Evolutionary conservation across 441 rosid genomes (phyloP), one percentile per base, ranked within the genome.

Genomic region (Eruca vesicaria): DNA sequence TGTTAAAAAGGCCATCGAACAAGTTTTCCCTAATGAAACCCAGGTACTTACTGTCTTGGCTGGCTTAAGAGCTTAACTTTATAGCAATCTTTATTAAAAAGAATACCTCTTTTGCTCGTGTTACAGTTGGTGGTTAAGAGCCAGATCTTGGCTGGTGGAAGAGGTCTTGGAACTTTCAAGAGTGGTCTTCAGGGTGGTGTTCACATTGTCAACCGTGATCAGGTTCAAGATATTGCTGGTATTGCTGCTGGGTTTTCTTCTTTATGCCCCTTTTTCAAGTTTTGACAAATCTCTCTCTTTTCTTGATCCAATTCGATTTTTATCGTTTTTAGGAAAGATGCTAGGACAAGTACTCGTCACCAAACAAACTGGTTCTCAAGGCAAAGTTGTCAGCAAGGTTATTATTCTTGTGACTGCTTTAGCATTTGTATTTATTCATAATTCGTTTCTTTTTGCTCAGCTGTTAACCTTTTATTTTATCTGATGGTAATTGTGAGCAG

Each of bases 381-480:
- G 99, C 56, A 96, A 96, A 93, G 85, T 90, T 78, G 98, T 96
- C 68, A 91, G 91, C 98, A 90, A 93, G 99, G 99, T 96, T n/a
- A n/a, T n/a, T n/a, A n/a, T n/a, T n/a, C n/a, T 53, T 66, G 88
- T 68, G 56, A 68, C 75, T 48, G n/a, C 29, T 45, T 20, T 35
- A 1, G 33, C 71, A 15, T 8, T 33, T 66, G 16, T 26, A 10
- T 48, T 61, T 12, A 4, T 12, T 53, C 35, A 23, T 20, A 2
- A 21, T n/a, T 45, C 31, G 31, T n/a, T n/a, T n/a, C n/a, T n/a
- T n/a, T n/a, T n/a, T 48, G 1, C 12, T 21, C 1, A 26, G 43
- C 2, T 3, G 2, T 56, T 67, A 32, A 60, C 56, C 56, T 35
- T 70, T 2, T 52, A 52, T 5, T 59, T 15, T 48, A 18, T 33